Conservation (phyloP, 768 basidiomycete genomes). For the Ramaria sp. region DNA sequence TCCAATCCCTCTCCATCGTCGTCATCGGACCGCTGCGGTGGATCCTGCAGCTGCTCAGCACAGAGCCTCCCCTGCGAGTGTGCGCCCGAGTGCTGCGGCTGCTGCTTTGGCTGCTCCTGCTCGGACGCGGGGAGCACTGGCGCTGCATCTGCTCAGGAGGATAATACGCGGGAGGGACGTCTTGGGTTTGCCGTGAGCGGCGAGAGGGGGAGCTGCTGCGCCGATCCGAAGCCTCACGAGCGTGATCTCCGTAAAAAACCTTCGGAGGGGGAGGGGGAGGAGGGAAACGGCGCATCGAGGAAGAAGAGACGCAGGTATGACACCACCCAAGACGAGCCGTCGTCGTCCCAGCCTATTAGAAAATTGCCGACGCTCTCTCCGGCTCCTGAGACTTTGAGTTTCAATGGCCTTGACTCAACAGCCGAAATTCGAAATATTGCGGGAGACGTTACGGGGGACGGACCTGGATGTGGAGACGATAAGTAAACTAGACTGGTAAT, state of each 20-base stretch:
- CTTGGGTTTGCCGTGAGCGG: constrained; percentile 23
- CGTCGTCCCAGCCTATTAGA: too few relatives aligned
- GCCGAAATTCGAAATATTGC: neutral
- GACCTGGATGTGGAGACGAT: neutral
- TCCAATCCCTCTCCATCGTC: constrained; percentile 3
- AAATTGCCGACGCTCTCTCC: too few relatives aligned
- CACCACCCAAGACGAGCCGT: too few relatives aligned
- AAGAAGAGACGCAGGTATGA: neutral
- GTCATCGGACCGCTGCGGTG: constrained; percentile 18
- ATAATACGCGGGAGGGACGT: constrained; percentile 15
- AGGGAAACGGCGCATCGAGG: too few relatives aligned
- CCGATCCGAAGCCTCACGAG: neutral
- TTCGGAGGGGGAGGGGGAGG: neutral
- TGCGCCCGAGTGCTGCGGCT: constrained; percentile 21
- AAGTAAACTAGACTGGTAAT: neutral
- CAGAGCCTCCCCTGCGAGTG: constrained; percentile 23
- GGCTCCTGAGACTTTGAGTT: too few relatives aligned
- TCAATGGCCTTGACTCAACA: too few relatives aligned
- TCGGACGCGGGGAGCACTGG: neutral
- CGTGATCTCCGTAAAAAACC: neutral
- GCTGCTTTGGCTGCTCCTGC: constrained; percentile 22
- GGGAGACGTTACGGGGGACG: neutral
- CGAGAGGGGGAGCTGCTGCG: constrained; percentile 21
- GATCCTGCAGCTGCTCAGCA: constrained; percentile 23
- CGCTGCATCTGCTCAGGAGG: constrained; percentile 10